Base-by-base conservation (phyloP, 345 rosid species). In the Clausena lansium region DNA sequence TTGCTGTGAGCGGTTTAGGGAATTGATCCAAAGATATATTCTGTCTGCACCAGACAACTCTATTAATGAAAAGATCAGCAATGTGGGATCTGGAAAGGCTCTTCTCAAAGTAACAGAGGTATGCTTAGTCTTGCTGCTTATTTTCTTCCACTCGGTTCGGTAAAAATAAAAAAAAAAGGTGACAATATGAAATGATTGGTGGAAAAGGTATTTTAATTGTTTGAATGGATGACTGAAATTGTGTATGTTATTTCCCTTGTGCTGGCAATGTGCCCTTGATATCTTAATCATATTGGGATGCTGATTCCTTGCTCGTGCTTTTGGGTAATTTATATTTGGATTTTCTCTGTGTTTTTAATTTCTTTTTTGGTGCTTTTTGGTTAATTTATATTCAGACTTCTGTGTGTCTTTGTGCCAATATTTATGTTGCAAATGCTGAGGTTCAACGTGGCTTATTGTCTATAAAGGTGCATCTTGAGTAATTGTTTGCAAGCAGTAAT, bases 71-170 rank as follows among this genome's bases (percentile, higher is more conserved):
- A 97, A 89, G 86, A 86, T 77, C 30, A 73, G 83, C 86, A 87
- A 80, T 77, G 22, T 83, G 76, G 93, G 91, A 80, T 91, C 99
- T 38, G 98, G 91, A 82, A 97, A 94, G 87, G 95, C 95, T 68
- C 92, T 91, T 82, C 94, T 97, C 24, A 94, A 89, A 88, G 98
- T 97, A 75, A 97, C 98, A 2, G 98, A 93, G 98, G 99, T 97
- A 91, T 86, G 84, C 60, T 68, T 77, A 69, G 73, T 77, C 41
- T 79, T 35, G 38, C 22, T n/a, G 25, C 41, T n/a, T 66, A 9
- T 47, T 67, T 62, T 45, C 30, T 54, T n/a, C 35, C 28, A 62
- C 0, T 61, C 58, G 17, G 17, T 61, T 17, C n/a, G 20, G 24
- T 68, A 67, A 32, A 36, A 61, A 52, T 52, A 52, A 19, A 32